A percentile compares a stretch with the other conserved stretches of the same genome.
Conservation (phyloP, 2,329 filamentous ascomycete genomes). For the Aureobasidium sp. region DNA sequence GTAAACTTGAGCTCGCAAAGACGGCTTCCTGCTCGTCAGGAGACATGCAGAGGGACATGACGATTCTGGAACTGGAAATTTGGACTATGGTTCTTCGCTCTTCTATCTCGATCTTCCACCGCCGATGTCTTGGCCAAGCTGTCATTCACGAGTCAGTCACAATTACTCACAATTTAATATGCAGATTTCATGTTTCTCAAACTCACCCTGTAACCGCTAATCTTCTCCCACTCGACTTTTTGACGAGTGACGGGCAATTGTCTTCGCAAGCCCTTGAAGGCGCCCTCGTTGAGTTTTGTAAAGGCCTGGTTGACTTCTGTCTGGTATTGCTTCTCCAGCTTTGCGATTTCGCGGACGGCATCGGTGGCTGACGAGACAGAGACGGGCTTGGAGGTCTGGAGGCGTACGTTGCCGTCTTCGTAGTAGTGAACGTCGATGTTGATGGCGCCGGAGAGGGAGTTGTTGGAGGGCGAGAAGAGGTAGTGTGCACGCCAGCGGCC, state of each 20-base stretch:
- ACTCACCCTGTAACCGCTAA: conserved; percentile 78
- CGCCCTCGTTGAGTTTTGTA: conserved; percentile 78
- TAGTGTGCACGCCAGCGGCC: conserved; percentile 92
- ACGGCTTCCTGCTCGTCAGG: not conserved
- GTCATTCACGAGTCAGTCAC: conserved; percentile 18
- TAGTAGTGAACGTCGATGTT: conserved; percentile 99
- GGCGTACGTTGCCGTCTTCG: conserved; percentile 93
- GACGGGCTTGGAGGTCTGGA: conserved; percentile 79
- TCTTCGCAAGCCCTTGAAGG: conserved; percentile 86
- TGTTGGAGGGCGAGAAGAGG: conserved; percentile 63
- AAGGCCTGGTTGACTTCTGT: conserved; percentile 93
- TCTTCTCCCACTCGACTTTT: conserved; percentile 99
- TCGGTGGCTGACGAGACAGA: conserved; percentile 56
- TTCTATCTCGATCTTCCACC: conserved; percentile 37
- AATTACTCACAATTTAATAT: conserved; percentile 15
- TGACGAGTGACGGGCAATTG: conserved; percentile 94
- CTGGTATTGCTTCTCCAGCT: conserved; percentile 85
- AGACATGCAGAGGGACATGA: not conserved
- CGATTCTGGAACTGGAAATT: not conserved
- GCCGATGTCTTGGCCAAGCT: conserved; percentile 46
- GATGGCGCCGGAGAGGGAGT: conserved; percentile 67
- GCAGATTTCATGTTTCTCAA: conserved; percentile 14
- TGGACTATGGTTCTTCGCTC: not conserved
- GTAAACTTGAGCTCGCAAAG: not conserved
- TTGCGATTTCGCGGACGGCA: conserved; percentile 70